Conservation (phyloP, 768 basidiomycete species). For the Suillus subluteus region DNA sequence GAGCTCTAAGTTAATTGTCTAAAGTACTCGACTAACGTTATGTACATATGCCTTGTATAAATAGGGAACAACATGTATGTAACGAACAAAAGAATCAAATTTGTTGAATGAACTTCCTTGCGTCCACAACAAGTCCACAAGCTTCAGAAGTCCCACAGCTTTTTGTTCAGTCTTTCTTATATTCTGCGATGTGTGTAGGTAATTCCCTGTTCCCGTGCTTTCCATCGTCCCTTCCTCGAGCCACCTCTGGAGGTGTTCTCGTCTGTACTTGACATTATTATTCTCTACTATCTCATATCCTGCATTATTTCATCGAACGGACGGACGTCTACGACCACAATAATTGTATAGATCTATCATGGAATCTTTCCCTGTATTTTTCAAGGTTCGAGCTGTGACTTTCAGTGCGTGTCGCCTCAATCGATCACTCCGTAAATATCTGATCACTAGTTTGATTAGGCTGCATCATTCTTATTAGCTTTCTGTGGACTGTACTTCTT, state of each 20-base stretch:
- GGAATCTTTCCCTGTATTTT: constrained; percentile 36
- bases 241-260: constrained; percentile 25
- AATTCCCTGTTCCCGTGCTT: constrained; percentile 2
- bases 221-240: constrained; percentile 4
- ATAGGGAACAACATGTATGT: neutral
- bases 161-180: constrained; percentile 19
- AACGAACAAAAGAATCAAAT: constrained; percentile 1
- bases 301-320: neutral
- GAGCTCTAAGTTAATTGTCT: too few species aligned
- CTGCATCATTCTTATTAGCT: constrained; percentile 44
- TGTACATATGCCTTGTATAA: neutral
- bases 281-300: neutral
- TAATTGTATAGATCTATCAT: constrained; percentile 16
- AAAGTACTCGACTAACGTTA: neutral
- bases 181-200: constrained; percentile 2
- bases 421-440: neutral
- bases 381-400: constrained; percentile 31
- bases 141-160: constrained; percentile 10
- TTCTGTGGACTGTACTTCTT: constrained; percentile 53
- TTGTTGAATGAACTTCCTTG: neutral
- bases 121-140: neutral
- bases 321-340: neutral
- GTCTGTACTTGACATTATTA: neutral
- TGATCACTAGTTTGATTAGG: constrained; percentile 32
- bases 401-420: constrained; percentile 28